phyloP scores from a whole-genome alignment of 2,329 filamentous ascomycete genomes.

The Penicillium sp. region DNA sequence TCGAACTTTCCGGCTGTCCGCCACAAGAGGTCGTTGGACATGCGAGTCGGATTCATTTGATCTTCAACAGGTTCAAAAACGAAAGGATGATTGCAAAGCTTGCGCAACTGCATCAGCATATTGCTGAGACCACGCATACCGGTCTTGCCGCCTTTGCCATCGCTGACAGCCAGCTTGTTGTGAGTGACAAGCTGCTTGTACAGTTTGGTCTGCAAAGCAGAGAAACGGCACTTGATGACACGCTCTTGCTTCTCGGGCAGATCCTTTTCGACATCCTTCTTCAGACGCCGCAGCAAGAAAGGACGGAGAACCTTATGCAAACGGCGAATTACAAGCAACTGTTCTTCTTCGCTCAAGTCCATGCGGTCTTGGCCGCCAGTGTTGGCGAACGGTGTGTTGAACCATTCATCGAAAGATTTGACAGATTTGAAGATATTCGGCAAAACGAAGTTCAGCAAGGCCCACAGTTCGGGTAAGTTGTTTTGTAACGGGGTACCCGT shows the following conservation, averaged over 20 bases:
- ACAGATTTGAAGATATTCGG: constrained; percentile 99
- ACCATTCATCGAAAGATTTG: constrained; percentile 99
- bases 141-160: constrained; percentile 92
- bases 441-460: constrained; percentile 95
- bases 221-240: constrained; percentile 99
- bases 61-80: constrained; percentile 98
- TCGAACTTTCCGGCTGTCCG: constrained; percentile 96
- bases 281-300: constrained; percentile 94
- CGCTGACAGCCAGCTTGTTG: constrained; percentile 89
- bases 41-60: constrained; percentile 85
- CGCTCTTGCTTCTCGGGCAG: constrained; percentile 98
- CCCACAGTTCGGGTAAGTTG: constrained; percentile 93
- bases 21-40: constrained; percentile 92
- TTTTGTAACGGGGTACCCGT: constrained; percentile 97
- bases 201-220: constrained; percentile 81
- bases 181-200: constrained; percentile 97
- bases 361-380: constrained; percentile 98
- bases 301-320: constrained; percentile 95
- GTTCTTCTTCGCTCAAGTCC: constrained; percentile 99
- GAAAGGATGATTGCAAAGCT: constrained; percentile 98
- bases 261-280: constrained; percentile 99
- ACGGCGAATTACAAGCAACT: constrained; percentile 94
- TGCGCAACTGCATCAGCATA: constrained; percentile 99
- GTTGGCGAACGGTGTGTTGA: constrained; percentile 98
- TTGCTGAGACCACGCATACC: constrained; percentile 93